Base-by-base conservation (phyloP, 495 filamentous ascomycete species). In the Lichina pygmaea region DNA sequence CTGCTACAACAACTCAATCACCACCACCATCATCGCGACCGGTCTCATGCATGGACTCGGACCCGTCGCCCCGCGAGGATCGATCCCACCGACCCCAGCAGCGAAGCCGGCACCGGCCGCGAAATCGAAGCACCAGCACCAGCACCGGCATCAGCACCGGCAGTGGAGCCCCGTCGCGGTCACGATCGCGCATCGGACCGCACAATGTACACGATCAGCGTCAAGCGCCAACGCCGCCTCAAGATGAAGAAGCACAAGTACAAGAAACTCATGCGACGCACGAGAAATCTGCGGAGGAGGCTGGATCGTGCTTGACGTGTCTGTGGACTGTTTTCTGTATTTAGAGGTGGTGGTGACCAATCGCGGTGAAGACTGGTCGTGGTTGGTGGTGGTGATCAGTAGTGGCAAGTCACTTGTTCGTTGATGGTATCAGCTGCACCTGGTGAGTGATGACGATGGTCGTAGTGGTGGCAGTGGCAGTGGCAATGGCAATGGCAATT, bases 211-310 rank as follows among this genome's bases (percentile, higher is more conserved):
- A 65, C 75, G 13, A 79, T 99, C 53, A 89, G 81, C 59, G 89
- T 93, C 48, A 78, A 74, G 61, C 68, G 91, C 60, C 78, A 84
- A 50, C 68, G 84, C 54, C 83, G 81, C 62, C 62, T 86, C 57
- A 93, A 86, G 73, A 97, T 97, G 86, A 97, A 97, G 81, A 97
- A 95, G 70, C 86, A 95, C 66, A 97, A 97, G 73, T 91, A 92
- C 60, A 95, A 93, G 86, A 95, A 95, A 73, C 67, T 99, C 49
- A 81, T 92, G 79, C 77, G 72, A 66, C 69, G 73, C 62, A 99
- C 91, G 53, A 72, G 86, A 56, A 91, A 82, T 56, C 55, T 83
- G 66, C 75, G 91, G 58, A 74, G 85, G 54, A 89, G 81, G 64
- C 65, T 92, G 55, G 89, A 93, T 54, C 61, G 72, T 39, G 36